Evolutionary conservation across 441 rosid genomes (phyloP).

Genomic region (Pelargonium australe): DNA sequence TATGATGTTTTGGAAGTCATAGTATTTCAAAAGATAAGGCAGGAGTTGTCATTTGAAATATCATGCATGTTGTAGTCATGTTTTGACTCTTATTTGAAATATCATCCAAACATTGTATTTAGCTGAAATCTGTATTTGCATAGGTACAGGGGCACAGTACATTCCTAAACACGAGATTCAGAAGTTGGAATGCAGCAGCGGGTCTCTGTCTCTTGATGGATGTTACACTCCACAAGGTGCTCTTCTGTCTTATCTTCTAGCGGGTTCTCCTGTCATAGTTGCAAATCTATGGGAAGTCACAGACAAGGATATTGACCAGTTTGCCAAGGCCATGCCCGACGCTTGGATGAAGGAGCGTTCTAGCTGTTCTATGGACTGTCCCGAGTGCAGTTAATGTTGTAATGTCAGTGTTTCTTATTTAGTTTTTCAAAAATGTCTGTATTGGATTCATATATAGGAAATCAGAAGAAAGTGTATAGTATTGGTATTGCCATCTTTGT

Average conservation of each 20-base stretch:
- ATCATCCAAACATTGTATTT: no score
- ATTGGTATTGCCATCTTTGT: no score
- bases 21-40: no score
- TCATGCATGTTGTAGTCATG: no score
- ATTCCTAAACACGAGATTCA: slow-evolving; percentile 56
- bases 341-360: slow-evolving; percentile 77
- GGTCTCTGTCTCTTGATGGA: slow-evolving; percentile 64
- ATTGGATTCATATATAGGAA: background rate
- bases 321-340: slow-evolving; percentile 71
- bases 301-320: slow-evolving; percentile 87
- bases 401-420: no score
- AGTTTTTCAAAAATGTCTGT: no score
- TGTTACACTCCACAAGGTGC: slow-evolving; percentile 73
- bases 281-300: slow-evolving; percentile 97
- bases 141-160: slow-evolving; percentile 66
- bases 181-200: slow-evolving; percentile 77
- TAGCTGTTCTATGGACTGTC: slow-evolving; percentile 31
- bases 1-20: no score
- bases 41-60: no score
- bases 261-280: slow-evolving; percentile 77
- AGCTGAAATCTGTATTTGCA: background rate
- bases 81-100: no score
- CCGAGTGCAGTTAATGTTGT: slow-evolving; percentile 30
- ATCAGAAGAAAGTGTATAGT: no score
- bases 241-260: slow-evolving; percentile 63